phyloP scores from a whole-genome alignment of 2,329 filamentous ascomycete species.

The Colletotrichum lentis region DNA sequence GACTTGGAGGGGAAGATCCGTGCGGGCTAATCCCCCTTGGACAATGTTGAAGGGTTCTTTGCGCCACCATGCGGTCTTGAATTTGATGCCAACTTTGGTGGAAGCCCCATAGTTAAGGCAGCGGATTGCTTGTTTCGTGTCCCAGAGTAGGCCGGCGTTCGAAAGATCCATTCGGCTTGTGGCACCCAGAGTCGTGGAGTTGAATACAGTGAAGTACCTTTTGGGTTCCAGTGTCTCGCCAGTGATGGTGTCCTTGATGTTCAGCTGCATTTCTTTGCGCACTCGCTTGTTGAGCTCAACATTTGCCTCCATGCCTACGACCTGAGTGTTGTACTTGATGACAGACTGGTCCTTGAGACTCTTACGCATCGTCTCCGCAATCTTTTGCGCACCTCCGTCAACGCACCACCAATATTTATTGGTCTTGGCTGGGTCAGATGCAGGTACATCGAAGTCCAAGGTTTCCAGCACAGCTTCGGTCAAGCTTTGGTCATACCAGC shows the following conservation, averaged over 20 bases:
- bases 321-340: not conserved
- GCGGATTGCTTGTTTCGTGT: conserved; percentile 41
- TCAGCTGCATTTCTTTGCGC: no score
- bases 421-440: no score
- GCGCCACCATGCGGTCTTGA: conserved; percentile 47
- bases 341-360: not conserved
- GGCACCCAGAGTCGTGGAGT: conserved; percentile 42
- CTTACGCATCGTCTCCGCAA: not conserved
- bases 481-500: not conserved
- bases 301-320: not conserved
- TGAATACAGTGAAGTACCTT: conserved; percentile 44
- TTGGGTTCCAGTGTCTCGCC: no score
- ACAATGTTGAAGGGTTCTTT: conserved; percentile 8
- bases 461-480: not conserved
- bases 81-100: conserved; percentile 49
- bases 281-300: no score
- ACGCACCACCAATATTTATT: not conserved
- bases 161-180: conserved; percentile 45
- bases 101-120: conserved; percentile 44
- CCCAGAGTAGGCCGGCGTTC: not conserved
- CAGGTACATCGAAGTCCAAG: not conserved
- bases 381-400: not conserved
- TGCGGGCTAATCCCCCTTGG: conserved; percentile 39
- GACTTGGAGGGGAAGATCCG: conserved; percentile 39
- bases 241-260: no score